Conservation (phyloP, 2,329 filamentous ascomycete species). For the Aspergillus intermedius region DNA sequence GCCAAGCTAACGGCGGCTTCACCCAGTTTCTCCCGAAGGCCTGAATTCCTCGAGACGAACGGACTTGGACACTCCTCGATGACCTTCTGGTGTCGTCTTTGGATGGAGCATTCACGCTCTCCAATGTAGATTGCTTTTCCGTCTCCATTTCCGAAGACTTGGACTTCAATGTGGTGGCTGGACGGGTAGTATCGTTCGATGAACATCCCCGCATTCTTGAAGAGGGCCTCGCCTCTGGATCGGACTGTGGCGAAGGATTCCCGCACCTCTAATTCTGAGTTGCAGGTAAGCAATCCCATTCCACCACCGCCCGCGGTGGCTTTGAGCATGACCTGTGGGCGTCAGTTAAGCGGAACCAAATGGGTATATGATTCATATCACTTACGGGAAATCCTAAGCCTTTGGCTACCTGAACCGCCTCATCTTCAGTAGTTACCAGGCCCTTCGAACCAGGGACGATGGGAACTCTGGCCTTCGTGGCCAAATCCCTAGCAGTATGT, state of each 20-base stretch:
- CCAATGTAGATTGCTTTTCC: slow-evolving; percentile 77
- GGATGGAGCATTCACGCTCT: slow-evolving; percentile 82
- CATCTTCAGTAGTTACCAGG: slow-evolving; percentile 43
- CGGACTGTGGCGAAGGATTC: slow-evolving; percentile 65
- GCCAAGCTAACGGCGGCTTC: slow-evolving; percentile 65
- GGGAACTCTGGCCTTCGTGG: slow-evolving; percentile 47
- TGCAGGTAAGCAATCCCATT: slow-evolving; percentile 75
- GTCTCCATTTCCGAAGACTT: slow-evolving; percentile 77
- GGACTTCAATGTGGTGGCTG: slow-evolving; percentile 80
- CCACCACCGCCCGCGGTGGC: slow-evolving; percentile 74
- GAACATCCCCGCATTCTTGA: slow-evolving; percentile 77
- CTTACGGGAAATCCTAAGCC: slow-evolving; percentile 45
- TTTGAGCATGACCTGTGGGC: slow-evolving; percentile 61
- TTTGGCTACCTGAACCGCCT: slow-evolving; percentile 40
- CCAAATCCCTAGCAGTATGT: slow-evolving; percentile 50
- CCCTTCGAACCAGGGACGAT: slow-evolving; percentile 50
- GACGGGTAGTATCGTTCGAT: slow-evolving; percentile 77
- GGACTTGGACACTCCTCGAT: slow-evolving; percentile 84
- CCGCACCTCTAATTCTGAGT: slow-evolving; percentile 61
- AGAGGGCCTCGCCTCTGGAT: slow-evolving; percentile 69
- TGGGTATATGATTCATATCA: not conserved
- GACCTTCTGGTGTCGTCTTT: slow-evolving; percentile 83
- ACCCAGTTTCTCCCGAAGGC: slow-evolving; percentile 56
- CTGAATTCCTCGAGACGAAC: slow-evolving; percentile 47
- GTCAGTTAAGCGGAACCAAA: not conserved